Evolutionary conservation across 2,329 filamentous ascomycete species (phyloP), one percentile per base, ranked within the genome.

Genomic region (Apiospora hydei): DNA sequence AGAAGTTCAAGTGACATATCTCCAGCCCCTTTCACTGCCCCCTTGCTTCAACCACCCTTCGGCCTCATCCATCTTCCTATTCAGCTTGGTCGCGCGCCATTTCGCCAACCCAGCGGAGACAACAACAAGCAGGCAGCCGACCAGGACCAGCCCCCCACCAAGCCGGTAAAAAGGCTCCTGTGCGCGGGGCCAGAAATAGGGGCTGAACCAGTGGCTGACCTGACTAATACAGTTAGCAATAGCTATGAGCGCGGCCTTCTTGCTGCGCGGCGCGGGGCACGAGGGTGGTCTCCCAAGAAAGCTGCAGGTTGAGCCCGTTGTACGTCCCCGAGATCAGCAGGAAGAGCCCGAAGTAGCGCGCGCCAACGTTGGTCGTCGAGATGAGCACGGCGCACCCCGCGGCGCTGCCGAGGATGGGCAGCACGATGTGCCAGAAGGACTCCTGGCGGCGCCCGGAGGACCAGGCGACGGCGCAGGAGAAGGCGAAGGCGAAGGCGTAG

Each of bases 271-370:
- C 3, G 79, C 78, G 0, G 83, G 83, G 82, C 0, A 84, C 82
- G 1, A 83, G 76, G 0, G 80, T 82, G 0, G 82, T 83, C 72
- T 83, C 81, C 82, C 81, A 83, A 0, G 81, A 81, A 1, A 84
- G 75, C 70, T 83, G 81, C 69, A 84, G 69, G 73, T 83, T 83
- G 61, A 84, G 78, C 16, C 81, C 82, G 68, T 77, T 81, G 74
- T 82, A 84, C 0, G 82, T 81, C 44, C 82, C 82, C 30, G 74
- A 76, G 70, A 82, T 78, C 38, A 84, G 80, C 3, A 85, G 76
- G 77, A 84, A 82, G 53, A 84, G 79, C 30, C 83, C 83, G 64
- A 85, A 76, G 75, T 85, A 85, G 53, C 83, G 82, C 21, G 80
- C 83, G n/a, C 79, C 82, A 2, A 83, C 78, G 70, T 83, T 82